Conservation (phyloP, 257 asterid species). For the Leptodermis oblonga region DNA sequence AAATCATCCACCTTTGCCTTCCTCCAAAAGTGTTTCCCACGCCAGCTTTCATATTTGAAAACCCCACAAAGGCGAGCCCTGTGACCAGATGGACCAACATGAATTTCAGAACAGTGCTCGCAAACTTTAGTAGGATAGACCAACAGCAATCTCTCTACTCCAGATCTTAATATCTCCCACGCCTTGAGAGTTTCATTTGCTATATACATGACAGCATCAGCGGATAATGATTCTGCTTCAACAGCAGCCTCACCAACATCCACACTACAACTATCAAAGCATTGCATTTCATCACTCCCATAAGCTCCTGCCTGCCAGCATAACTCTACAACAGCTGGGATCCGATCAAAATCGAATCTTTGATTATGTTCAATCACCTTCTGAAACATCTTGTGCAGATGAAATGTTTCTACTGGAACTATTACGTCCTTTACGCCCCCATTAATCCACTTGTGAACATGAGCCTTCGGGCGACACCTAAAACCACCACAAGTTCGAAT, state of each 20-base stretch:
- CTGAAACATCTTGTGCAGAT: constrained; percentile 61
- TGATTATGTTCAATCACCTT: constrained; percentile 50
- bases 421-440: constrained; percentile 51
- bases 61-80: constrained; percentile 82
- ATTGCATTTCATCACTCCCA: constrained; percentile 21
- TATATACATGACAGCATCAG: constrained; percentile 35
- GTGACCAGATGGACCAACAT: constrained; percentile 82
- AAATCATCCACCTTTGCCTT: constrained; percentile 72
- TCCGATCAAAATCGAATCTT: constrained; percentile 69
- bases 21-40: constrained; percentile 69
- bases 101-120: constrained; percentile 74
- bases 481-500: constrained; percentile 72
- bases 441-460: constrained; percentile 61
- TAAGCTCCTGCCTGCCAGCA: constrained; percentile 84
- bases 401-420: constrained; percentile 70
- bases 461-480: constrained; percentile 50
- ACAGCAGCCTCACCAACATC: constrained; percentile 6
- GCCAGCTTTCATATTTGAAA: constrained; percentile 60
- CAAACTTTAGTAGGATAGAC: constrained; percentile 80
- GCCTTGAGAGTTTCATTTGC: constrained; percentile 58
- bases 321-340: constrained; percentile 76
- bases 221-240: constrained; percentile 28
- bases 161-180: constrained; percentile 68
- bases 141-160: constrained; percentile 58
- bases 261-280: constrained; percentile 13